Evolutionary conservation across 805 yeast species (phyloP), one percentile per base, ranked within the genome.

Genomic region (Wickerhamomyces bisporus): DNA sequence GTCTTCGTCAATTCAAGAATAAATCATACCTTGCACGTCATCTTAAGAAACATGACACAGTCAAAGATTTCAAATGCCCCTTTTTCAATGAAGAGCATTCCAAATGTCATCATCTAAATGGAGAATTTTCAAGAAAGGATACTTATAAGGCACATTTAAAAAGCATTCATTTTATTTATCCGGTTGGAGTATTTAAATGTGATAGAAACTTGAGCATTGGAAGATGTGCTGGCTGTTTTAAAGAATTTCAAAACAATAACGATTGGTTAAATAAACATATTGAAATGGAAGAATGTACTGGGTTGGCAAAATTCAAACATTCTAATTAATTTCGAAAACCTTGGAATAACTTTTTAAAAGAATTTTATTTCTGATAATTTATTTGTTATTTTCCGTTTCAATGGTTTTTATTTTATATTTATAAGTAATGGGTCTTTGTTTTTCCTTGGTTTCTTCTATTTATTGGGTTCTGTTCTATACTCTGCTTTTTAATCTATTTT

Each of bases 21-120:
- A 81, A 81, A 55, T 91, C 94, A 6, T 86, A 86, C 56, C 66
- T 86, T 41, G 83, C 94, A 0, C 75, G 95, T 44, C 95, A 86
- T 60, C 60, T 83, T 61, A 83, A 85, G 64, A 86, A 86, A 57
- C 95, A 86, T 55, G 81, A 79, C n/a, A 62, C 71, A 6, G 68
- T 71, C 26, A 86, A 85, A 63, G 94, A 91, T 8, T 85, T 80
- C 59, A 70, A 68, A 39, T 86, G 95, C 61, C 95, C 95, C 12
- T 86, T 82, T 58, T 82, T 62, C 66, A 63, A 49, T 48, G 39
- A 48, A 36, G 17, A 49, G 41, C 50, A 62, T 58, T 39, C 60
- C 41, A 50, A 53, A 36, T 57, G 62, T 35, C 93, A 84, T 54
- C 93, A 84, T 54, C 65, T 70, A 34, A 74, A 79, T 19, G 93